Base-by-base conservation (phyloP, 106 monocot species). In the Amphibolis antarctica region DNA sequence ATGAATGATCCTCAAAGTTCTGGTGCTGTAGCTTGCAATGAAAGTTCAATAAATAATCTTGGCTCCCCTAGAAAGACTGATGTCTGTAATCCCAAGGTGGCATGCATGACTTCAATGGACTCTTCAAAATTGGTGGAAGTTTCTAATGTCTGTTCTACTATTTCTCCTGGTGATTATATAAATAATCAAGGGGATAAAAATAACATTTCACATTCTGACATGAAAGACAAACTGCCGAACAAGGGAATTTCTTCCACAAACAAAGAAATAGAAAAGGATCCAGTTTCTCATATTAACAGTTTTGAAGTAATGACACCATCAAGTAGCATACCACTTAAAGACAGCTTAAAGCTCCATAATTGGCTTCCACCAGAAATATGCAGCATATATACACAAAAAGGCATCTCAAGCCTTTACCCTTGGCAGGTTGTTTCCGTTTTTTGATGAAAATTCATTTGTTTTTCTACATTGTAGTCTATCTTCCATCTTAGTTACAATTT, bases 301-400 rank as follows among this genome's bases (percentile, higher is more conserved):
- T 53, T 61, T 66, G 84, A 74, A 71, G 60, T 20, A 20, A 21
- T 42, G 27, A 91, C 80, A 63, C 86, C 90, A 62, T 84, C 84
- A 51, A 88, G 81, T 77, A 74, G 60, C 17, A 61, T 80, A 55
- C 74, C 74, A 70, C 65, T 69, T 47, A 79, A 78, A 64, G 76
- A 80, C 62, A 71, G 66, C 57, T 63, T 85, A 60, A 76, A 79
- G 66, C 73, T 98, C 28, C 63, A 59, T 31, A 83, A 73, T 75
- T 98, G 98, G 98, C 87, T 98, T 67, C 98, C 91, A 45, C 55
- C 82, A 49, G 85, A 91, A 76, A 66, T 98, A 72, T 83, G 91
- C 66, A 64, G 66, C 28, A 62, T 83, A 65, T 98, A 91, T 53
- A 77, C 50, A 28, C 87, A 79, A 75, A 98, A 98, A 69, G 85